Base-by-base conservation (phyloP, 345 rosid species). In the Dimocarpus longan region DNA sequence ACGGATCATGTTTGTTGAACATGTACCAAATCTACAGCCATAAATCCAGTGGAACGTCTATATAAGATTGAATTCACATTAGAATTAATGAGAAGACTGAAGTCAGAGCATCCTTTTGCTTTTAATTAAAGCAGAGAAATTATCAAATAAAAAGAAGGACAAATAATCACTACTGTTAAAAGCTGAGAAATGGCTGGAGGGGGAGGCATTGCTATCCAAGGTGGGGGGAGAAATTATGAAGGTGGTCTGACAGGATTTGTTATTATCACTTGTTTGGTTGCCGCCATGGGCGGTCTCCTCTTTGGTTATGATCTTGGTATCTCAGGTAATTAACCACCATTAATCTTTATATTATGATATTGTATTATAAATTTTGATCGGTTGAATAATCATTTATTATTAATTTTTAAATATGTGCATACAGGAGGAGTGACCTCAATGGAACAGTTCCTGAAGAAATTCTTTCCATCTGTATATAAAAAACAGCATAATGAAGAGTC, bases 221-320 rank as follows among this genome's bases (percentile, higher is more conserved):
- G 85, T 40, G 82, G 82, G 6, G 86, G 68, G 8, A 75, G 74
- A n/a, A 73, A 79, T 40, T 92, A 89, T 60, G 87, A 88, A 69
- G 93, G 91, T 62, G 83, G 86, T 40, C 73, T 94, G 74, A 94
- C 97, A 2, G 66, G 77, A 46, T 88, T 88, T 46, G 95, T 94
- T 52, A 46, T 92, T 28, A 72, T 83, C 65, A 87, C 93, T 19
- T 94, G 95, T 76, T 64, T 92, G 79, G 90, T 92, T 32, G 95
- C 97, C 2, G 95, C 97, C 68, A 84, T 86, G 79, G 98, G 98
- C 8, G 97, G 98, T 82, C 94, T 92, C 79, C 84, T 94, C 71
- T 92, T 94, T 42, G 95, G 97, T 28, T 94, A 92, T 70, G 97
- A 94, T 79, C 82, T 92, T 9, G 98, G 97, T 10, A 92, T 93